Base-by-base conservation (phyloP, 208 protist genomes). In the Acanthamoeba divionensis region DNA sequence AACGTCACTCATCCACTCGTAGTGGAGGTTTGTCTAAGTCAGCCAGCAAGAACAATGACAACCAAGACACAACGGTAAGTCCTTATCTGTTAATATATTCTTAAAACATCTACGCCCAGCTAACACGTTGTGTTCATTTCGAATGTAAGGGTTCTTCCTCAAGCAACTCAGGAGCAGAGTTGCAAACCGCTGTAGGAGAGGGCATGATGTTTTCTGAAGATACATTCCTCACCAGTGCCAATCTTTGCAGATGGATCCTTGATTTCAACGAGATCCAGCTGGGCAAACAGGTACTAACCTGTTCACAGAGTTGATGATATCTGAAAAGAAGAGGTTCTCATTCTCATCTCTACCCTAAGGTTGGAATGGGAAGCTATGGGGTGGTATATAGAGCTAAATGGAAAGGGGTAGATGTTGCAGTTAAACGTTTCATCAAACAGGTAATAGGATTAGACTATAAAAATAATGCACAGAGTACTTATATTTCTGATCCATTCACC, bases 341-440 rank as follows among this genome's bases (percentile, higher is more conserved):
- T n/a, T n/a, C n/a, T n/a, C n/a, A n/a, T n/a, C n/a, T n/a, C n/a
- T n/a, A n/a, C n/a, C n/a, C n/a, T n/a, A n/a, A n/a, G n/a, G 13
- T 86, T 0, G 77, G 77, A 5, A 47, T 86, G 26, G 77, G 77
- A 48, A 38, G n/a, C 0, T 86, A 86, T 44, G 77, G 77, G n/a
- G 54, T 86, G 9, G 77, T 86, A 48, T 86, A 86, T 55, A 31
- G 54, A 12, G 77, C 38, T 38, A 66, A 66, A 36, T 86, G 77
- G 77, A 86, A 86, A 44, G 77, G 77, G 18, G 77, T 86, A 21
- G 77, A 86, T 9, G 77, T 86, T 31, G 77, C 77, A 5, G 77
- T 86, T 0, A 86, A 86, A 55, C 0, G 18, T 31, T 86, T 86
- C 77, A 86, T 86, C 77, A 86, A 86, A n/a, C n/a, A n/a, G n/a